Percentiles rank a stretch among this genome's conserved stretches.
These are phyloP conservation scores for Tremella fuciformis DNA, from an alignment of 768 basidiomycete species.

Conservation along the genomic window DNA sequence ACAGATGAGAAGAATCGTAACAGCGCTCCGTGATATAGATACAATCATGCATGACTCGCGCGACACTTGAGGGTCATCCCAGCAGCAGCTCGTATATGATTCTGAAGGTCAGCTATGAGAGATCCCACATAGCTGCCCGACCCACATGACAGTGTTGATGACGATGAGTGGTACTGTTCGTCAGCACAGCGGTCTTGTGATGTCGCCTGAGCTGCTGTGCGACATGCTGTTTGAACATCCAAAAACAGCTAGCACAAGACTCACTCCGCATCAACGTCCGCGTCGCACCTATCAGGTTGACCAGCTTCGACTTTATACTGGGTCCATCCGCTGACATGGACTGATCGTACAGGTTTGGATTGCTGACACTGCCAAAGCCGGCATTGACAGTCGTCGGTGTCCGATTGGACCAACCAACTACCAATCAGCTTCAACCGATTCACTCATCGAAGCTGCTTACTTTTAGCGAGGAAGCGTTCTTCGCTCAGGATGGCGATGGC, in stretches of 20 bases:
- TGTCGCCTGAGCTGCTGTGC: background rate
- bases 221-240: no score
- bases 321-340: conserved; percentile 56
- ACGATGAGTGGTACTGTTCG: conserved; percentile 84
- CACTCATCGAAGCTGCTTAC: conserved; percentile 57
- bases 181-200: no score
- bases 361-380: conserved; percentile 45
- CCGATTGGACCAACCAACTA: conserved; percentile 79
- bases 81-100: conserved; percentile 80
- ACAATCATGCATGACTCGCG: conserved; percentile 1
- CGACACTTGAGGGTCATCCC: conserved; percentile 50
- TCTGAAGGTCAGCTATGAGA: conserved; percentile 23
- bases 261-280: conserved; percentile 95
- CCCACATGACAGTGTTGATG: conserved; percentile 70
- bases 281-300: conserved; percentile 91
- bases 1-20: no score
- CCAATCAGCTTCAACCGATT: conserved; percentile 11
- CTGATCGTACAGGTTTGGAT: conserved; percentile 36
- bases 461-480: conserved; percentile 89
- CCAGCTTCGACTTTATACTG: conserved; percentile 76
- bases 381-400: conserved; percentile 32
- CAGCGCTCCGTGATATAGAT: no score
- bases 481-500: conserved; percentile 93
- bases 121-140: background rate
- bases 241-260: conserved; percentile 45